Evolutionary conservation across 495 filamentous ascomycete genomes (phyloP).

Genomic region (Thozetella sp.): DNA sequence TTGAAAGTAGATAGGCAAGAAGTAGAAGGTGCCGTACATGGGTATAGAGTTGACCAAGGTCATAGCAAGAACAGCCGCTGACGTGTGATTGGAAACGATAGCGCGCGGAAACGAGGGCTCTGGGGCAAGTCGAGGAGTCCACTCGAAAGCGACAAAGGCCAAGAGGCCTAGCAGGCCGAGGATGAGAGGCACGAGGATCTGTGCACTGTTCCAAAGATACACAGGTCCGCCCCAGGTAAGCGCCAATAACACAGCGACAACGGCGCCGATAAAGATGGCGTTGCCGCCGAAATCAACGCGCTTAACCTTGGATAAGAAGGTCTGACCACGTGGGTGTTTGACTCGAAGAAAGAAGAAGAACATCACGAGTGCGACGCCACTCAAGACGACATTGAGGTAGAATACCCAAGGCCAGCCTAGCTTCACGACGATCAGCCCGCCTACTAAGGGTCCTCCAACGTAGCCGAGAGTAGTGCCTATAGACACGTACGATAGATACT

Average conservation of each 20-base stretch:
- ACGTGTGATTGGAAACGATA: background rate
- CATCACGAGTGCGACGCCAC: background rate
- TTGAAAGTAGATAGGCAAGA: background rate
- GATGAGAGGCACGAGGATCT: background rate
- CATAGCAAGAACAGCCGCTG: background rate
- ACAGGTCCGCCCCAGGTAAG: constrained; percentile 6
- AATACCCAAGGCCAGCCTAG: constrained; percentile 11
- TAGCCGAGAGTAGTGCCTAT: constrained; percentile 66
- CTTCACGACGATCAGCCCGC: constrained; percentile 62
- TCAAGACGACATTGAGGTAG: constrained; percentile 13
- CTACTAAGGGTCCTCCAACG: constrained; percentile 67
- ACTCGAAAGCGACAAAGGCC: background rate
- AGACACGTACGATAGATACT: constrained; percentile 49
- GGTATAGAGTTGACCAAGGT: background rate
- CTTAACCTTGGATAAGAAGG: background rate
- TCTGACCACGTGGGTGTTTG: constrained; percentile 4
- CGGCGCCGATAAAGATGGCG: constrained; percentile 7
- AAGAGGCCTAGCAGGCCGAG: background rate
- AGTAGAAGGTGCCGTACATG: background rate
- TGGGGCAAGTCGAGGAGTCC: background rate
- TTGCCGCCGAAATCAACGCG: constrained; percentile 1
- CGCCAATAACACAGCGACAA: constrained; percentile 7
- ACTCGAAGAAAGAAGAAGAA: constrained; percentile 6
- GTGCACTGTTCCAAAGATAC: constrained; percentile 4
- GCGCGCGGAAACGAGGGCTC: background rate